A percentile compares a stretch with the other conserved stretches of the same genome.
phyloP scores from a whole-genome alignment of 176 grass and related monocot species.

The Pontederia crassipes region DNA sequence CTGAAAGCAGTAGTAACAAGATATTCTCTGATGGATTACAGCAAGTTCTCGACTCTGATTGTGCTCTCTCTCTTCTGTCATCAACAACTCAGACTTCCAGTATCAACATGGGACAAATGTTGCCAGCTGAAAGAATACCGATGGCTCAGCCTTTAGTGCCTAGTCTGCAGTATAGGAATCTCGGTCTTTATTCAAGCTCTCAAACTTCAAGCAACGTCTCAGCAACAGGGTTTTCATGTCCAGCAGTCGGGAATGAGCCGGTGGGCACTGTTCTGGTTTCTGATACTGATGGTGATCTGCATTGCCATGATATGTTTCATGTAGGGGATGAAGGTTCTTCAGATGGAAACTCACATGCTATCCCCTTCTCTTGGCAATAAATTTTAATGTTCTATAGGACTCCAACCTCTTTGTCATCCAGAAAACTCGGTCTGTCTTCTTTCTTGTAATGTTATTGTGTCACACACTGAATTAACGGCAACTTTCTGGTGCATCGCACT shows the following conservation, averaged over 20 bases:
- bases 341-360: conserved; percentile 23
- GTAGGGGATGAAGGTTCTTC: conserved; percentile 16
- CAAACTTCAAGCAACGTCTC: conserved; percentile 2
- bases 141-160: conserved; percentile 16
- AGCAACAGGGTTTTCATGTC: not conserved
- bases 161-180: conserved; percentile 8
- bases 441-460: no score
- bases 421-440: no score
- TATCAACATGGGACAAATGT: conserved; percentile 10
- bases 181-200: not conserved
- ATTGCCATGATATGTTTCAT: conserved; percentile 9
- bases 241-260: not conserved
- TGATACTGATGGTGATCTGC: conserved; percentile 8
- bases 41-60: conserved; percentile 13
- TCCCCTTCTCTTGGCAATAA: conserved; percentile 42
- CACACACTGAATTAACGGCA: no score
- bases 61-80: conserved; percentile 67
- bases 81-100: conserved; percentile 15
- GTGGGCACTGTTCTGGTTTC: not conserved
- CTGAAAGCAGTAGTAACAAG: conserved; percentile 14
- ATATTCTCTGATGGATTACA: conserved; percentile 9
- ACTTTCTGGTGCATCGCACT: no score
- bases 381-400: no score
- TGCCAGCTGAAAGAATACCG: conserved; percentile 14
- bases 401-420: no score